phyloP scores from a whole-genome alignment of 495 filamentous ascomycete species.

The Penicillium roqueforti region DNA sequence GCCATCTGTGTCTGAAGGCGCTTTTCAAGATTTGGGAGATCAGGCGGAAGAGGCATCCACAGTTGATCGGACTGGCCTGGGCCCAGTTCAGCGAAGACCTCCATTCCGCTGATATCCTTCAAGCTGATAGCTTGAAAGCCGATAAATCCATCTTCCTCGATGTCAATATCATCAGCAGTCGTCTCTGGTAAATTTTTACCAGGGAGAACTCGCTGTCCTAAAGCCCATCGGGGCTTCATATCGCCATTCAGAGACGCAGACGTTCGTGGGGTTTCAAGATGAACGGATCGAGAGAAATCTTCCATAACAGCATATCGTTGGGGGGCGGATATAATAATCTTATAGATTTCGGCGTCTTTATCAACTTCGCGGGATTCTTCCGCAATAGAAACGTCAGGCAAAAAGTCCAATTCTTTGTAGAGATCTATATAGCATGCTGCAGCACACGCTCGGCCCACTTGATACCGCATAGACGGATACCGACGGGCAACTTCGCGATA shows the following conservation, averaged over 20 bases:
- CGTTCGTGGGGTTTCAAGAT: slow-evolving; percentile 15
- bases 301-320: slow-evolving; percentile 25
- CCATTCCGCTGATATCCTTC: too few species aligned
- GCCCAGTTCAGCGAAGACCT: too few species aligned
- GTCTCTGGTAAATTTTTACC: slow-evolving; percentile 13
- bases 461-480: slow-evolving; percentile 18
- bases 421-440: slow-evolving; percentile 26
- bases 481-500: slow-evolving; percentile 22
- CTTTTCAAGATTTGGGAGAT: slow-evolving; percentile 27
- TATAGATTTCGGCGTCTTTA: slow-evolving; percentile 21
- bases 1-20: slow-evolving; percentile 23
- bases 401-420: slow-evolving; percentile 27
- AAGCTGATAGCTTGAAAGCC: too few species aligned
- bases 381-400: slow-evolving; percentile 25
- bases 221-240: slow-evolving; percentile 21
- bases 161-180: slow-evolving; percentile 17
- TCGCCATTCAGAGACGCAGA: slow-evolving; percentile 29
- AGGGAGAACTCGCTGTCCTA: slow-evolving; percentile 12
- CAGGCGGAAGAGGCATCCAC: slow-evolving; percentile 24
- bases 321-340: slow-evolving; percentile 23
- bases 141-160: slow-evolving; percentile 22
- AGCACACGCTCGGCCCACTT: slow-evolving; percentile 29
- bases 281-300: slow-evolving; percentile 25
- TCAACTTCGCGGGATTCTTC: slow-evolving; percentile 27
- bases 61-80: slow-evolving; percentile 13